Base-by-base conservation (phyloP, 768 basidiomycete species). In the Russula dissimulans region DNA sequence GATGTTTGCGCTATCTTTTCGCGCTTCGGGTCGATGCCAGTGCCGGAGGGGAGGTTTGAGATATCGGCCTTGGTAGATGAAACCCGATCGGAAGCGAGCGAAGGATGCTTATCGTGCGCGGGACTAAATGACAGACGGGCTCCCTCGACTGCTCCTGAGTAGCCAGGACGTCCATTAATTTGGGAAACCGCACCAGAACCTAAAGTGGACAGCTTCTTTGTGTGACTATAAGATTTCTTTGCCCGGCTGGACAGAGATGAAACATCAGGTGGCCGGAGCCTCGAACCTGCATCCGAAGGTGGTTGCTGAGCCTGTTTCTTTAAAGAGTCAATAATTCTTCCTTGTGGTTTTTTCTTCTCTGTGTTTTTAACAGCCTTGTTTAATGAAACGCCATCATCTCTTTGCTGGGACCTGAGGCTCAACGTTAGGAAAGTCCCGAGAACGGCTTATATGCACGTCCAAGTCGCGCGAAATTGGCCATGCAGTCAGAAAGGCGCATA, bases 311-410 rank as follows among this genome's bases (percentile, higher is more conserved):
- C 70, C 68, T 78, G 79, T 53, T 70, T 74, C 67, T 73, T 78
- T 68, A 82, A 79, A 2, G 75, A 72, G 49, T 81, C 79, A 32
- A 78, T 70, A 38, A 82, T 79, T 5, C 65, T 66, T 51, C 73
- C 75, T 45, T 61, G 43, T 11, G 67, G 67, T 3, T 61, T 50
- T 47, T 62, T 69, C 26, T 63, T 66, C 2, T 61, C 41, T 26
- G 22, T 53, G 18, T 12, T 18, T 5, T 36, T 47, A 3, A 12
- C 22, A 12, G 1, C 32, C 29, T 52, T 47, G 11, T 26, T 18
- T 34, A 11, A n/a, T 39, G 34, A 3, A n/a, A 5, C 15, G 39
- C 5, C 45, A 29, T 53, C 34, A 15, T 18, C 29, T 22, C 12
- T 31, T 53, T 48, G 49, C 32, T 41, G 56, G 9, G 46, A 54